These are phyloP conservation scores for Ceratobasidium sp. DNA, from an alignment of 1,284 basidiomycete genomes.

Conservation along the genomic window DNA sequence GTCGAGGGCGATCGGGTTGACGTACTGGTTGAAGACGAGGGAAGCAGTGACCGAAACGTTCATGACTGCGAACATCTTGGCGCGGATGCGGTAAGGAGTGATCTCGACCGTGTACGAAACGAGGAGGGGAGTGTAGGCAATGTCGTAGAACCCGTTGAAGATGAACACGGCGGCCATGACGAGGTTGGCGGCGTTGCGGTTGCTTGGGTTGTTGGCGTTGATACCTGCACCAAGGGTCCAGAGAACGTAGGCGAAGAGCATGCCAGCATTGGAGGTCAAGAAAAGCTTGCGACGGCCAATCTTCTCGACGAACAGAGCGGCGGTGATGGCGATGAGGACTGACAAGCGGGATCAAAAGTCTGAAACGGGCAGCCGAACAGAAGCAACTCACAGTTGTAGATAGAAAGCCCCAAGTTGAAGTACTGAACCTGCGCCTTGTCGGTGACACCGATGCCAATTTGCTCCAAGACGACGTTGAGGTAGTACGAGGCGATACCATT, in stretches of 20 bases:
- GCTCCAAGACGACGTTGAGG: constrained; percentile 42
- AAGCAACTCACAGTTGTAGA: constrained; percentile 53
- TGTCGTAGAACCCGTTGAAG: constrained; percentile 74
- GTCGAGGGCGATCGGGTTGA: constrained; percentile 42
- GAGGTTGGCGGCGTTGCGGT: constrained; percentile 45
- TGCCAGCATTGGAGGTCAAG: constrained; percentile 70
- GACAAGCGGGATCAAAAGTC: neutral
- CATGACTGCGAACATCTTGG: constrained; percentile 75
- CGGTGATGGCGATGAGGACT: constrained; percentile 58
- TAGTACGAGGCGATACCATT: constrained; percentile 76
- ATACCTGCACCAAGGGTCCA: constrained; percentile 47
- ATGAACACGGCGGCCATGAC: constrained; percentile 75
- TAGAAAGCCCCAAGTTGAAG: constrained; percentile 44
- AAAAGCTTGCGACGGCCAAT: constrained; percentile 71
- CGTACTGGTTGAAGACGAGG: constrained; percentile 71
- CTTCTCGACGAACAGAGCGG: constrained; percentile 69
- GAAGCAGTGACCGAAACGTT: constrained; percentile 56
- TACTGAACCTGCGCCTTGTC: constrained; percentile 38
- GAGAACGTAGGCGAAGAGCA: constrained; percentile 55
- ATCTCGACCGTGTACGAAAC: constrained; percentile 73
- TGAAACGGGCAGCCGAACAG: constrained; percentile 13
- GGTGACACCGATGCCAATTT: constrained; percentile 35
- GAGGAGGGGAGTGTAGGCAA: constrained; percentile 50
- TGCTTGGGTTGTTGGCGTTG: constrained; percentile 44
- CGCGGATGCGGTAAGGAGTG: constrained; percentile 71